These are phyloP conservation scores for Mrakiaceae sp. DNA, from an alignment of 1,284 basidiomycete species.

Conservation along the genomic window DNA sequence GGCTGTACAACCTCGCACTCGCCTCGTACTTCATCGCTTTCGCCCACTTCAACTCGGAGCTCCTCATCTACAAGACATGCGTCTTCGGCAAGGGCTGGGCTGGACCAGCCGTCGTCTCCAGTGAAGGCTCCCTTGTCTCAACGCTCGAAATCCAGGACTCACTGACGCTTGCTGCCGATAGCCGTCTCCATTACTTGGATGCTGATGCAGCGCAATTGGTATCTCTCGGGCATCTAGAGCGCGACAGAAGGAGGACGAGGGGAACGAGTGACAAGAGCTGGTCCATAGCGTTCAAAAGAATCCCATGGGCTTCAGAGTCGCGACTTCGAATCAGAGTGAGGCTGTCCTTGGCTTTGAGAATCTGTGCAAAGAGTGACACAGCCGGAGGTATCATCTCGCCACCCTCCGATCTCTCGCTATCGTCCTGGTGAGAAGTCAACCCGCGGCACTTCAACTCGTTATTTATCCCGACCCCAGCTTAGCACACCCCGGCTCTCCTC, in stretches of 20 bases:
- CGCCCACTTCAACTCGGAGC: conserved; percentile 75
- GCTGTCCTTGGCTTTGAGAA: too few species aligned
- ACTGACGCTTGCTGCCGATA: neutral
- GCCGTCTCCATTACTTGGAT: conserved; percentile 11
- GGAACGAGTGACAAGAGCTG: too few species aligned
- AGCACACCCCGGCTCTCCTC: neutral
- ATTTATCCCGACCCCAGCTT: neutral
- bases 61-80: conserved; percentile 70
- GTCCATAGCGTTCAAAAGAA: too few species aligned
- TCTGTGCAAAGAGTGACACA: too few species aligned
- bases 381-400: too few species aligned
- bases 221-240: neutral
- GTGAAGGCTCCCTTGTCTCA: conserved; percentile 44
- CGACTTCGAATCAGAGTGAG: too few species aligned
- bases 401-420: too few species aligned
- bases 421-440: too few species aligned
- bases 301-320: too few species aligned
- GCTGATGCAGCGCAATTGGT: conserved; percentile 10
- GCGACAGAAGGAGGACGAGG: too few species aligned
- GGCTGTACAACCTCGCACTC: conserved; percentile 81
- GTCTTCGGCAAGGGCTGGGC: conserved; percentile 53
- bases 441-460: neutral
- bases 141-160: too few species aligned
- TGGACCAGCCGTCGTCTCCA: conserved; percentile 72
- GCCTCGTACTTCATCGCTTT: conserved; percentile 82